Base-by-base conservation (phyloP, 1,284 basidiomycete genomes). In the Lentinus polychrous region DNA sequence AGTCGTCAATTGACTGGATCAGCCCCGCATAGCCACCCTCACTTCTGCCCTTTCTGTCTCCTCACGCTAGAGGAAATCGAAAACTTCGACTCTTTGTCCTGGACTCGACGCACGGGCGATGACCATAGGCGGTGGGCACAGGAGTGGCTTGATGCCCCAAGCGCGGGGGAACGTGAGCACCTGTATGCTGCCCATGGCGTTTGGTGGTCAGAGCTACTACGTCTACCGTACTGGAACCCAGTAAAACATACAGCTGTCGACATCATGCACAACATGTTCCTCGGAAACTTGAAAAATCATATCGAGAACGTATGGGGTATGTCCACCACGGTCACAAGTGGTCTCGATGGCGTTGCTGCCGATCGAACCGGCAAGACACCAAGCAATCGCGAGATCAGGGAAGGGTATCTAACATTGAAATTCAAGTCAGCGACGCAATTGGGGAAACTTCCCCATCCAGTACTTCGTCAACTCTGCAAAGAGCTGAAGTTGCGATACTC, bases 161-260 rank as follows among this genome's bases (percentile, higher is more conserved):
- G 23, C n/a, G 33, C 23, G 3, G n/a, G n/a, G n/a, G 17, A 40
- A 40, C 39, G 39, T 22, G 8, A 40, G 20, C 10, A 40, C 33
- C 14, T 22, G 8, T 44, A 17, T n/a, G 27, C 22, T 1, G 20
- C 42, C 14, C 38, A 56, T 18, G 66, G 66, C 0, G 39, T 67
- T 6, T 55, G 64, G 1, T 71, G 64, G 64, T 65, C 67, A 0
- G 62, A 66, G 34, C 57, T 73, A 2, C 59, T 70, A 7, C 48
- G 61, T 1, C 54, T 73, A 0, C 65, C 64, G 0, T 71, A 72
- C 47, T 72, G 66, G 63, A 62, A 71, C 43, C 65, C 67, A 0
- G 56, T 61, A 2, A 44, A 43, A 3, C 62, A 59, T 48, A 54
- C 59, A 0, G 53, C 66, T 7, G 53, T 73, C 11, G 70, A 74